Base-by-base conservation (phyloP, 2,329 filamentous ascomycete genomes). In the Colletotrichum incanum region DNA sequence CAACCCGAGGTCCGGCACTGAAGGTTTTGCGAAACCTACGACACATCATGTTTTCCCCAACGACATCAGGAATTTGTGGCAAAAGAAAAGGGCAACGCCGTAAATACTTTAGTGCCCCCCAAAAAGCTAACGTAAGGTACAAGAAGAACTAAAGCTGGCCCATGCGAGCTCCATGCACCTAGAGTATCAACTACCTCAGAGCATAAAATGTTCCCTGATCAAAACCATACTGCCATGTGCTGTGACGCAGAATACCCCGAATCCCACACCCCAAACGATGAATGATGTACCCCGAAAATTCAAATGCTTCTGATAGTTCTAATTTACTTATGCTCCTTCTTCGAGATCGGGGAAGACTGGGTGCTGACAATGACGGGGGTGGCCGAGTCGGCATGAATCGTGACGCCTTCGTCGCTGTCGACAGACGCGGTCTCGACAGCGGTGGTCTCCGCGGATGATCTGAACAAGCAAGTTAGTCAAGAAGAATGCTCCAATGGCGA, bases 321-420 rank as follows among this genome's bases (percentile, higher is more conserved):
- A 31, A 20, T n/a, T 69, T 49, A 73, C 47, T 73, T 61, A 18
- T 74, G 78, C 72, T 85, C 84, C 76, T 82, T 80, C 76, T 87
- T 87, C 70, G 79, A 77, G 18, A 81, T 78, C 34, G 88, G 87
- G 54, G 88, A 89, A 34, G 85, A 86, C 74, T 85, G 81, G 75
- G 84, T 82, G 77, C 84, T 86, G 74, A 83, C 83, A 66, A 82
- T 80, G 65, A 82, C 84, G 20, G 71, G 61, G 66, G 83, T 80
- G 63, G 83, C 84, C 67, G 84, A 84, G 73, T 89, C 86, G 59
- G 87, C 84, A 72, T 86, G 84, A 76, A 90, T 84, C n/a, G 88
- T 89, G 68, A 86, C 84, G 72, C 85, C 86, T 77, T 90, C 88
- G 74, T 88, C 87, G 71, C 82, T 86, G 73, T 84, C 81, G 74